Conservation (phyloP, 2,329 filamentous ascomycete species). For the Ophiostoma ulmi region DNA sequence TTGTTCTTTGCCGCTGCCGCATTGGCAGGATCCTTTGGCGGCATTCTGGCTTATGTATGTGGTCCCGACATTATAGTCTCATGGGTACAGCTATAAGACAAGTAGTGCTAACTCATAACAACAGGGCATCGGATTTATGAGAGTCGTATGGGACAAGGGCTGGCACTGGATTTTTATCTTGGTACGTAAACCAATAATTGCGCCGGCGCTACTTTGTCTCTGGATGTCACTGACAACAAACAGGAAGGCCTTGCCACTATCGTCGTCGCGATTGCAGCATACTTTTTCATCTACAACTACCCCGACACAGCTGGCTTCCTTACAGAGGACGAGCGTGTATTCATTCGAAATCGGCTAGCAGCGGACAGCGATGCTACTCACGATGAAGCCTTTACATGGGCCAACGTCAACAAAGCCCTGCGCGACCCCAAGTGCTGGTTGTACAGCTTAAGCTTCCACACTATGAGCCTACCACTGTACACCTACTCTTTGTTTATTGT, state of each 20-base stretch:
- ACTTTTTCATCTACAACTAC: constrained; percentile 5
- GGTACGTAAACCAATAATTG: background rate
- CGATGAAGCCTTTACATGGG: background rate
- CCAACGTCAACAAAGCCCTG: background rate
- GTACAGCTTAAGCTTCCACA: background rate
- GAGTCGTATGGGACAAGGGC: background rate
- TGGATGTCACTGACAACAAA: background rate
- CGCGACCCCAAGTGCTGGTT: background rate
- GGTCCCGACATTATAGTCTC: too few species aligned
- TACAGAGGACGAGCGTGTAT: background rate
- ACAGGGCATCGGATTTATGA: background rate
- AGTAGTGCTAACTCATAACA: background rate
- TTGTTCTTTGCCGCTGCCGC: background rate
- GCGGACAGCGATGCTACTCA: background rate
- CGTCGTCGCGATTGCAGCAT: background rate
- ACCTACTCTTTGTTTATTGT: background rate
- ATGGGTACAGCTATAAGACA: too few species aligned
- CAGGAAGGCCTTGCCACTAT: background rate
- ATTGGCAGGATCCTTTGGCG: background rate
- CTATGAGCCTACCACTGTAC: background rate
- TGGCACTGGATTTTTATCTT: constrained; percentile 4
- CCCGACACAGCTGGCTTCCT: background rate
- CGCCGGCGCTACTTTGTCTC: background rate
- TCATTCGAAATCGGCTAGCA: background rate
- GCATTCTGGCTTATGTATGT: constrained; percentile 1